Evolutionary conservation across 1,284 basidiomycete genomes (phyloP).

Genomic region (Sporisorium iseilematis-ciliati): DNA sequence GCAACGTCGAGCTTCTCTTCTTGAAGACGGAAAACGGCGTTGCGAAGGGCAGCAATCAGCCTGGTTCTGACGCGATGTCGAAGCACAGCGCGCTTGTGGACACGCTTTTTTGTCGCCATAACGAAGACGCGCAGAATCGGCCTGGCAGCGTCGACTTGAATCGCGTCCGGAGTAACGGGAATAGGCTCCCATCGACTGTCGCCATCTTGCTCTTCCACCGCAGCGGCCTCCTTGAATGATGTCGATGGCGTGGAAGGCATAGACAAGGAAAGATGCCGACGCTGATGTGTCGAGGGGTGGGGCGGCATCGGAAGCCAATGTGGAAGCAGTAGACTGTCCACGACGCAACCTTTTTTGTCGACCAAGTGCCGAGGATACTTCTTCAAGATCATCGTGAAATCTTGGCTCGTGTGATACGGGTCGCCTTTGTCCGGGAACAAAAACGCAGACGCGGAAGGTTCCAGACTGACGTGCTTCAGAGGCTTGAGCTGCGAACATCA

Average conservation of each 20-base stretch:
- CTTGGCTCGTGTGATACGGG: neutral
- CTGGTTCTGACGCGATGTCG: slow-evolving; percentile 49
- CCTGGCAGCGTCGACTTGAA: neutral
- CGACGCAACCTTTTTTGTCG: slow-evolving; percentile 12
- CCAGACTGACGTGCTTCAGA: slow-evolving; percentile 18
- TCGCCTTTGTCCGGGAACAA: slow-evolving; percentile 16
- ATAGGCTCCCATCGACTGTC: slow-evolving; percentile 23
- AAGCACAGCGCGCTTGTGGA: slow-evolving; percentile 61
- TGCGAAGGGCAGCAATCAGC: slow-evolving; percentile 46
- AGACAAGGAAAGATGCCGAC: slow-evolving; percentile 19
- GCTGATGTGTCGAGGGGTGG: slow-evolving; percentile 36
- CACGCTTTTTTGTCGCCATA: slow-evolving; percentile 52
- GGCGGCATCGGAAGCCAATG: slow-evolving; percentile 34
- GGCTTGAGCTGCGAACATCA: slow-evolving; percentile 26
- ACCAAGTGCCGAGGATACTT: slow-evolving; percentile 33
- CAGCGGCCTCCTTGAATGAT: neutral
- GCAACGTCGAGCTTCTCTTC: neutral
- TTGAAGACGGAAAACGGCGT: slow-evolving; percentile 17
- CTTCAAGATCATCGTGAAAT: slow-evolving; percentile 40
- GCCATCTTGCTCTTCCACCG: neutral
- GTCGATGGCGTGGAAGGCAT: neutral
- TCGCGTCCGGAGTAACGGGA: neutral
- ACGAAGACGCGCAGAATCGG: slow-evolving; percentile 43
- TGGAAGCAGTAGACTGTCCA: slow-evolving; percentile 16
- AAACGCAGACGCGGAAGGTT: slow-evolving; percentile 1